Conservation (phyloP, 192 early-diverging fungal species). For the Coemansia sp. region DNA sequence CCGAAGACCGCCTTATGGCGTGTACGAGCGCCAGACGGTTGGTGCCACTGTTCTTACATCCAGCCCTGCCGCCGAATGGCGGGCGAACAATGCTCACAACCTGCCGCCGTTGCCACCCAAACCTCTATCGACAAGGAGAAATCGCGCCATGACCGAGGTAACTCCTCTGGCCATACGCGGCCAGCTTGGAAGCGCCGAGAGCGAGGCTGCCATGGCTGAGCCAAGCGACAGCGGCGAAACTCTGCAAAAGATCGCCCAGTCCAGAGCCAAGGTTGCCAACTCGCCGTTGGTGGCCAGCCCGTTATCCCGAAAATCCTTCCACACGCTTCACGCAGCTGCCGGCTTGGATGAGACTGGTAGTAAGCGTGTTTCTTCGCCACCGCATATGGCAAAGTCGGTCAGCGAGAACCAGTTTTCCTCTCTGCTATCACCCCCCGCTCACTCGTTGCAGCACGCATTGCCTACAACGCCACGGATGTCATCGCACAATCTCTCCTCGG, state of each 20-base stretch:
- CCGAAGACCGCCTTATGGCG: constrained; percentile 5
- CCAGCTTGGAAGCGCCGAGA: constrained; percentile 13
- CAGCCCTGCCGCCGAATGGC: constrained; percentile 24
- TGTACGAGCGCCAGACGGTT: constrained; percentile 11
- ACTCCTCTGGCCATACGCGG: constrained; percentile 32
- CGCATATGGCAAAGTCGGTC: constrained; percentile 14
- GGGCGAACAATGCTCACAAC: constrained; percentile 15
- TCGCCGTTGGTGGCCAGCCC: constrained; percentile 50
- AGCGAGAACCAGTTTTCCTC: constrained; percentile 10
- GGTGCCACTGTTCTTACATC: constrained; percentile 12
- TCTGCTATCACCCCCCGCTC: background rate
- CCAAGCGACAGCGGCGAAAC: background rate
- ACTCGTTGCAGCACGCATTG: background rate
- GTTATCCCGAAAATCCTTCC: constrained; percentile 47
- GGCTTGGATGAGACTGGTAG: constrained; percentile 23
- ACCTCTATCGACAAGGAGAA: constrained; percentile 34
- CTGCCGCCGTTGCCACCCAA: constrained; percentile 31
- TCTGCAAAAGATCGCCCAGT: constrained; percentile 17
- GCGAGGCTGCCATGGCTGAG: background rate
- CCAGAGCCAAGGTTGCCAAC: constrained; percentile 31
- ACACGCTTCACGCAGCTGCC: constrained; percentile 23
- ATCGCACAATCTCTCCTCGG: constrained; percentile 22
- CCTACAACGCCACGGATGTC: background rate
- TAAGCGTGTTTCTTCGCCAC: background rate
- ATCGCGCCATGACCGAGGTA: constrained; percentile 44